Percentiles rank a stretch among this genome's conserved stretches.
These are phyloP conservation scores for Cyanodermella asteris DNA, from an alignment of 2,329 filamentous ascomycete genomes.

Conservation along the genomic window DNA sequence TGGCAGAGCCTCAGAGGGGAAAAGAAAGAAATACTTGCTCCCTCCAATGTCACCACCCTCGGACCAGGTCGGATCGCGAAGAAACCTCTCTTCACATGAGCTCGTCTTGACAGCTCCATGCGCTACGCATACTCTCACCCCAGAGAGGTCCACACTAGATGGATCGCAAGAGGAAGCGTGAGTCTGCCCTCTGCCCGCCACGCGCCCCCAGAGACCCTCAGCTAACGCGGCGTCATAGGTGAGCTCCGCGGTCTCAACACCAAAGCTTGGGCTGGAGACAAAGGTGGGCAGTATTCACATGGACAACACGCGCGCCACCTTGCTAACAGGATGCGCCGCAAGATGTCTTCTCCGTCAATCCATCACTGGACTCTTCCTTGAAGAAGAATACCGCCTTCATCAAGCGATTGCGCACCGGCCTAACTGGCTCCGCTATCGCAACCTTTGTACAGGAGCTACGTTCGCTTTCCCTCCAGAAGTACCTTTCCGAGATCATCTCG, in stretches of 20 bases:
- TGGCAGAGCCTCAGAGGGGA: no score
- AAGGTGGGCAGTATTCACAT: slow-evolving; percentile 32
- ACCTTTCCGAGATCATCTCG: slow-evolving; percentile 89
- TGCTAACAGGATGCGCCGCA: slow-evolving; percentile 5
- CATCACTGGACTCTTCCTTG: slow-evolving; percentile 74
- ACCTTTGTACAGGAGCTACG: slow-evolving; percentile 82
- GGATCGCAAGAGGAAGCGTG: slow-evolving; percentile 29
- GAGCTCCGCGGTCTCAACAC: slow-evolving; percentile 78
- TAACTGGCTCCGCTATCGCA: slow-evolving; percentile 54
- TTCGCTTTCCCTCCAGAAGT: slow-evolving; percentile 80
- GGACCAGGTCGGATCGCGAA: no score
- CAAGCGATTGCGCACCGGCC: slow-evolving; percentile 76
- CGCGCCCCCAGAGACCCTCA: slow-evolving; percentile 1
- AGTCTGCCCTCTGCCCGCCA: slow-evolving; percentile 5
- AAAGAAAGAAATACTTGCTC: no score
- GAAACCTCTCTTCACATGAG: not conserved
- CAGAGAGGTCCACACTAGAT: slow-evolving; percentile 11
- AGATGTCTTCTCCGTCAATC: slow-evolving; percentile 61
- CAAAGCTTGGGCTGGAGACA: slow-evolving; percentile 72
- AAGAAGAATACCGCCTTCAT: slow-evolving; percentile 99
- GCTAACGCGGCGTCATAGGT: slow-evolving; percentile 36
- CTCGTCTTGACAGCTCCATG: not conserved
- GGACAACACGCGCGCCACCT: not conserved
- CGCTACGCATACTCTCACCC: not conserved
- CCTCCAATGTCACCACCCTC: no score